These are phyloP conservation scores for Ettlia oleoabundans DNA, from an alignment of 139 green algal genomes.

Conservation along the genomic window DNA sequence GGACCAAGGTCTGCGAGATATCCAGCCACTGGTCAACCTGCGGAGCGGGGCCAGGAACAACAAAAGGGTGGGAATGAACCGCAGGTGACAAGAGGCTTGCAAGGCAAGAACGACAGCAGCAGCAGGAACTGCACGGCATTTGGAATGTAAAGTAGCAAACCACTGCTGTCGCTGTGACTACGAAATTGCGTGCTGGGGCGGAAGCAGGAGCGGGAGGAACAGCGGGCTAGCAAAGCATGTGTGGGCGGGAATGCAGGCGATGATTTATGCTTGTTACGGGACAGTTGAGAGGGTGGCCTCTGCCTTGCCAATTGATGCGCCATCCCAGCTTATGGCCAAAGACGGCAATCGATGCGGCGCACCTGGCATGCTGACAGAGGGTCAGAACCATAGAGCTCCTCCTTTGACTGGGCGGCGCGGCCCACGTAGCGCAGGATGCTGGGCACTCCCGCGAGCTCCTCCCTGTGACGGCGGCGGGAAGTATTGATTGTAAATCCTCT, in stretches of 20 bases:
- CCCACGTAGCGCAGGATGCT: constrained; percentile 78
- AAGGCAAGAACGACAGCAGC: not conserved
- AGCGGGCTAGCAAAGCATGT: too few relatives aligned
- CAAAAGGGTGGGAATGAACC: too few relatives aligned
- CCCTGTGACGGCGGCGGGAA: constrained; percentile 48
- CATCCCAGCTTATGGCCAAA: not conserved
- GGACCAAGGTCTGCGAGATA: constrained; percentile 60
- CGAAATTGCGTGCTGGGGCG: too few relatives aligned
- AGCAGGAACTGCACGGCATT: not conserved
- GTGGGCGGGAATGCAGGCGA: too few relatives aligned
- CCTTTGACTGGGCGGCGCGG: constrained; percentile 38
- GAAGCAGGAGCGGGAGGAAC: too few relatives aligned
- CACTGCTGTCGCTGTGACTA: too few relatives aligned
- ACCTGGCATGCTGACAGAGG: constrained; percentile 68
- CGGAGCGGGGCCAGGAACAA: not conserved
- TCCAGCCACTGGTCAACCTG: constrained; percentile 92
- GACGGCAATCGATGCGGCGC: not conserved
- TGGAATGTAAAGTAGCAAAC: too few relatives aligned
- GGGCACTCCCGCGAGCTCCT: constrained; percentile 66
- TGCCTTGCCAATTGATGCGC: too few relatives aligned
- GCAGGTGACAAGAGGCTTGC: not conserved
- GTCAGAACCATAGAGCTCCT: constrained; percentile 56
- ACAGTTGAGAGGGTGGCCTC: too few relatives aligned
- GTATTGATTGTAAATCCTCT: not conserved
- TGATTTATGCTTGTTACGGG: too few relatives aligned